Conservation (phyloP, 2,329 filamentous ascomycete genomes). For the Xylariomycetidae sp. region DNA sequence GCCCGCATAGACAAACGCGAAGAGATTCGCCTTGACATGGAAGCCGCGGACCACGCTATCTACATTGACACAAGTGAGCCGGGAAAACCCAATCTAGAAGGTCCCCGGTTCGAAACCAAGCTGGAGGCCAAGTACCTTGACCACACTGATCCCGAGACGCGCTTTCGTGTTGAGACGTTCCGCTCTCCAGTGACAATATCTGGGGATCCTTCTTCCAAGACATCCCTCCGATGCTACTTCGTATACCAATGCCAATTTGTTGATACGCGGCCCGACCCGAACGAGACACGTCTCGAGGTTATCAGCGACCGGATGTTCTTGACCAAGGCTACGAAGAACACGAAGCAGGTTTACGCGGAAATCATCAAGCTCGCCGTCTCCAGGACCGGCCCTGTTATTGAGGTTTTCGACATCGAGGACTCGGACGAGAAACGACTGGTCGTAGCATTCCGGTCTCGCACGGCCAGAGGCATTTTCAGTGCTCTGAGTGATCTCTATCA, state of each 20-base stretch:
- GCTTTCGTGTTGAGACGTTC: slow-evolving; percentile 96
- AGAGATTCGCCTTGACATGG: slow-evolving; percentile 94
- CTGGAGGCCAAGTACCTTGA: slow-evolving; percentile 96
- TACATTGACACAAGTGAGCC: slow-evolving; percentile 98
- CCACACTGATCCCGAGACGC: slow-evolving; percentile 63
- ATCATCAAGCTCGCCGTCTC: slow-evolving; percentile 82
- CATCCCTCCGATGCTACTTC: slow-evolving; percentile 94
- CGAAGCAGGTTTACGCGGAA: slow-evolving; percentile 91
- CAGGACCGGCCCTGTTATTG: slow-evolving; percentile 90
- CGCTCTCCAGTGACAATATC: slow-evolving; percentile 80
- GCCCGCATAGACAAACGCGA: slow-evolving; percentile 89
- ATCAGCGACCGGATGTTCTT: slow-evolving; percentile 93
- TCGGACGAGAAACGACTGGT: slow-evolving; percentile 90
- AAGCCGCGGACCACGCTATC: slow-evolving; percentile 89
- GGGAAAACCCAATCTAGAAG: slow-evolving; percentile 68
- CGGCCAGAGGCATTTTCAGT: slow-evolving; percentile 89
- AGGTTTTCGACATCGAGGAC: slow-evolving; percentile 93
- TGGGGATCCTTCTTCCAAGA: slow-evolving; percentile 60
- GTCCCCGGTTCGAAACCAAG: slow-evolving; percentile 88
- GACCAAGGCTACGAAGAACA: slow-evolving; percentile 93
- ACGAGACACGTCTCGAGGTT: slow-evolving; percentile 84
- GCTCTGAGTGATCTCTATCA: slow-evolving; percentile 95
- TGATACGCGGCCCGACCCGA: slow-evolving; percentile 65
- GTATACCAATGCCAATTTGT: slow-evolving; percentile 95
- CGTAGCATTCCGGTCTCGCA: slow-evolving; percentile 89